Evolutionary conservation across 164 flowering plant genomes (phyloP), one percentile per base, ranked within the genome.

Genomic region (Amborella trichopoda): DNA sequence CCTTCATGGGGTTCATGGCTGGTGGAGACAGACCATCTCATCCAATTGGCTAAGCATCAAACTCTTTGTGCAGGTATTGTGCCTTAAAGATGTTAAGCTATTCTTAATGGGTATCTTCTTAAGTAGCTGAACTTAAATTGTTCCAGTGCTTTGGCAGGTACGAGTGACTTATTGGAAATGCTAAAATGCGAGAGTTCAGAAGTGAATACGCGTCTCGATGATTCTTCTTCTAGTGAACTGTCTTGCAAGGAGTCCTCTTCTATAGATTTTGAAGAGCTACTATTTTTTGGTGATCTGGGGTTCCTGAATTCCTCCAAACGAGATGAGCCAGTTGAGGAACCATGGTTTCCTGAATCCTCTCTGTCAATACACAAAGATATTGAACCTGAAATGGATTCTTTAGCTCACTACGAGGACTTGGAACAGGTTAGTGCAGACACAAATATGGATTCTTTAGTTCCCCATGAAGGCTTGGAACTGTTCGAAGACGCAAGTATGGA

Each of bases 81-180:
- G 46, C 38, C 21, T 10, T 26, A 19, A 19, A 23, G 21, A 23
- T 43, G 2, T 22, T 20, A 25, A 28, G 45, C 43, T 30, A 14
- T 34, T 6, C 44, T 25, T 24, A 50, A 40, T 19, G 23, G 28
- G n/a, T 25, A 3, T 43, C 41, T 52, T 71, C 59, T 59, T 61
- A 56, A 70, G 81, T 59, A 71, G 73, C 88, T 78, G 78, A 80
- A 82, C 74, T 85, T 69, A 80, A 74, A 75, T 79, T 69, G 61
- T 77, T 85, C 75, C 89, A 86, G 94, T 83, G 76, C 33, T 75
- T 74, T 75, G 71, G 55, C 97, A 85, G 95, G 76, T 90, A 68
- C 65, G 53, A 53, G 33, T 20, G 64, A 68, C 51, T 62, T 41
- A 40, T 43, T 25, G 40, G 55, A 57, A 48, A 51, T 59, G 41